Evolutionary conservation across 2,329 filamentous ascomycete genomes (phyloP).

Genomic region (Spiromastix sp.): DNA sequence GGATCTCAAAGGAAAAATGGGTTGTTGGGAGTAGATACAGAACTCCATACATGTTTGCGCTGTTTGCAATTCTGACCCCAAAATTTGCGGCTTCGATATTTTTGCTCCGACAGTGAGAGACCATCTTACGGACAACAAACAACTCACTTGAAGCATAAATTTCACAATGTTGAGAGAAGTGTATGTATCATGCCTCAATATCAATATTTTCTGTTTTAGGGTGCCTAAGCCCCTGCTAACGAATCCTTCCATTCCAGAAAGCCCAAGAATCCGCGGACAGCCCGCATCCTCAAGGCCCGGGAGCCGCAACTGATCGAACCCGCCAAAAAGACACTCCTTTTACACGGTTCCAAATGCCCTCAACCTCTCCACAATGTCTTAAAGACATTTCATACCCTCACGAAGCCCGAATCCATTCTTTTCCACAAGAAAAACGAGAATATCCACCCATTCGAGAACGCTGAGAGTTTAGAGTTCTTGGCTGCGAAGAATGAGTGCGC

Average conservation of each 20-base stretch:
- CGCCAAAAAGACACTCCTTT: constrained; percentile 78
- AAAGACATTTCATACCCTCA: constrained; percentile 73
- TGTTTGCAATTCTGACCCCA: no score
- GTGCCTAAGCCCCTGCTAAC: background rate
- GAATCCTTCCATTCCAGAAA: constrained; percentile 36
- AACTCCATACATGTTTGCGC: no score
- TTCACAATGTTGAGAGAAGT: constrained; percentile 34
- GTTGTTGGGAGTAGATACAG: no score
- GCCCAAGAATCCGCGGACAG: constrained; percentile 76
- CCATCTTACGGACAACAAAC: background rate
- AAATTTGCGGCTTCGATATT: no score
- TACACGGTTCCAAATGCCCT: constrained; percentile 77
- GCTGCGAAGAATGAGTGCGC: constrained; percentile 90
- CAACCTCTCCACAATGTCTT: constrained; percentile 74
- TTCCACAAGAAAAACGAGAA: constrained; percentile 92
- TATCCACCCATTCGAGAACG: constrained; percentile 88
- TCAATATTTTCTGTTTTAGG: no score
- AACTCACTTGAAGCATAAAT: background rate
- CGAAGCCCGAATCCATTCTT: constrained; percentile 73
- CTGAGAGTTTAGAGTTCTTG: constrained; percentile 85
- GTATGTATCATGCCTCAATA: constrained; percentile 15
- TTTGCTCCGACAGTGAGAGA: no score
- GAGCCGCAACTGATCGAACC: constrained; percentile 85
- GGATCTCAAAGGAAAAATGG: no score
- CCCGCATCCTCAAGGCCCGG: constrained; percentile 86